Conservation (phyloP, 2,329 filamentous ascomycete genomes). For the Venturia nashicola region DNA sequence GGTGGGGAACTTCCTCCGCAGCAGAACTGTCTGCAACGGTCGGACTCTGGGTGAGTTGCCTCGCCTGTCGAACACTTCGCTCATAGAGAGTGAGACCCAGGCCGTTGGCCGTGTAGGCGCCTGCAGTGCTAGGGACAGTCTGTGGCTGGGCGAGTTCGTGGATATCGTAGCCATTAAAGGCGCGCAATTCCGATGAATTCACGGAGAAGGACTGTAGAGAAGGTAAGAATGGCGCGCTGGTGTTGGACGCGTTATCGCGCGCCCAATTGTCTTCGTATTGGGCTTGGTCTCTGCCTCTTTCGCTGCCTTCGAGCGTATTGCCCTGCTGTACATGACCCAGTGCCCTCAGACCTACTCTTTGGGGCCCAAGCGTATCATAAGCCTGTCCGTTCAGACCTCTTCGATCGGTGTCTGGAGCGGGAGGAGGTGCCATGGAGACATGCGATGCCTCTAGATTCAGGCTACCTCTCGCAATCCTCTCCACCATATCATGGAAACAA, state of each 20-base stretch:
- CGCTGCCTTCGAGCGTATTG: background rate
- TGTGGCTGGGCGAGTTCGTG: background rate
- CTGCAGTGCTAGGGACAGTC: background rate
- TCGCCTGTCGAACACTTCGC: background rate
- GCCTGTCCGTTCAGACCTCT: background rate
- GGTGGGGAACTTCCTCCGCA: background rate
- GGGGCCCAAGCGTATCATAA: background rate
- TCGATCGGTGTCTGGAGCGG: constrained; percentile 1
- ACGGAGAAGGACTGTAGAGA: constrained; percentile 19
- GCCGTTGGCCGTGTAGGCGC: background rate
- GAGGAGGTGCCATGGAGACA: background rate
- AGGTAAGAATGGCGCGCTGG: constrained; percentile 24
- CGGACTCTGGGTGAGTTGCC: constrained; percentile 4
- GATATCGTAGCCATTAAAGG: constrained; percentile 2
- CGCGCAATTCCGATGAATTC: background rate
- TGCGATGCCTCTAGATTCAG: background rate
- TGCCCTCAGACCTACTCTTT: background rate
- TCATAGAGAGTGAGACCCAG: background rate
- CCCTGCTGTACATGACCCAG: background rate
- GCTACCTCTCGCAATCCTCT: background rate
- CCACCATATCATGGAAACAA: constrained; percentile 35
- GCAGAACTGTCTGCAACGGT: constrained; percentile 1
- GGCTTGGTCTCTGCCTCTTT: background rate
- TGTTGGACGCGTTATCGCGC: constrained; percentile 17
- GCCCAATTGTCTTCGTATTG: background rate